Evolutionary conservation across 352 stramenopile species (phyloP), one percentile per base, ranked within the genome.

Genomic region (Blastocystis sp.): DNA sequence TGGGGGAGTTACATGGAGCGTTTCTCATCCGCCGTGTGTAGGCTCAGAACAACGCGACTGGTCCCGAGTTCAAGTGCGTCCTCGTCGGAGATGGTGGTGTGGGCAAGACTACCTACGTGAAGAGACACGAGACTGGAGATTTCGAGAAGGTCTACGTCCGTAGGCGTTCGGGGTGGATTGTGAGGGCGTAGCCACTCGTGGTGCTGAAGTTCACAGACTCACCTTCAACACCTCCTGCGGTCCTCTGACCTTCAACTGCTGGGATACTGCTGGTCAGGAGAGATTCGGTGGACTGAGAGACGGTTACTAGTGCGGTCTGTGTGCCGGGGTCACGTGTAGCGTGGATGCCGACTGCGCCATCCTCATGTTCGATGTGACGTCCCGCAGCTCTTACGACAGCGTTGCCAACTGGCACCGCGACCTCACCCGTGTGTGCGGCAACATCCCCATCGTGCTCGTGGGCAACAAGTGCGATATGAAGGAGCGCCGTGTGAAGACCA

Each of bases 321-420:
- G n/a, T 10, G 5, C 21, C 34, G 28, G 52, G n/a, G 48, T 52
- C 38, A 62, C 34, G 34, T 38, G 86, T 82, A 89, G 88, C 93
- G 98, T 99, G 91, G 95, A 99, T 92, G 97, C 96, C 60, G 95
- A 99, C 91, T 99, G 96, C 90, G 96, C 96, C 67, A 99, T 99
- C 91, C 99, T 99, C 91, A 99, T 99, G 97, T 99, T 99, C 89
- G 97, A 99, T 89, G 96, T 99, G 62, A 99, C 97, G 11, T 98
- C 95, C 81, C 95, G 97, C 90, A 99, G 98, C 89, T 99, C 97
- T 19, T 99, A 99, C 95, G 99, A 99, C 92, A 98, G 98, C 91
- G 96, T 99, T 86, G 96, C 97, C 11, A 99, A 99, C 93, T 99
- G 97, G 97, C 95, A 99, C 92, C 93, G 96, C 91, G 97, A 99